Base-by-base conservation (phyloP, 2,329 filamentous ascomycete species). In the Aspergillus costaricaensis region DNA sequence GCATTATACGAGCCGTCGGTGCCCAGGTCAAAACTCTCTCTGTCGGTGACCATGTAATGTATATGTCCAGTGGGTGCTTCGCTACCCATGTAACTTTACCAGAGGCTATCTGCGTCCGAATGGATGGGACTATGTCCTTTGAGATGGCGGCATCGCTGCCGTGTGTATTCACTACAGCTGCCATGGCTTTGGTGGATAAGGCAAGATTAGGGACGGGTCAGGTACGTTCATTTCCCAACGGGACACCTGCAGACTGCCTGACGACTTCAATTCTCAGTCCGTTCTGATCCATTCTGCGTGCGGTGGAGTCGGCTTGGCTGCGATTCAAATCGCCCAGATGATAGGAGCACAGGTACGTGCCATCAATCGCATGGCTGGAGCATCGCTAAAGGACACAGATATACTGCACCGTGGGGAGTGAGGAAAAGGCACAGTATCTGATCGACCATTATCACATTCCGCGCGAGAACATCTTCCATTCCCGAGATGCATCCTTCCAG, bases 81-180 rank as follows among this genome's bases (percentile, higher is more conserved):
- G 68, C 38, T 48, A 56, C 43, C 43, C 74, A 39, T 19, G 1
- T 53, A 6, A 49, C 17, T 4, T 8, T 57, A 2, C 12, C 71
- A 79, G 10, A 66, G 67, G 1, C 63, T 68, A 15, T 71, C 73
- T 27, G 73, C 4, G 17, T 66, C 7, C 25, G 68, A 21, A 14
- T 70, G 0, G 72, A 57, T 0, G 36, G 58, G 2, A 15, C 10
- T 1, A 48, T 48, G 44, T 25, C 17, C 56, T 65, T 43, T 10
- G 50, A 21, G 48, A n/a, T 44, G 17, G 36, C 32, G 51, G 15
- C 41, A 47, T 6, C 10, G 61, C n/a, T 30, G 51, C 19, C 23
- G 9, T 39, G 36, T 23, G 58, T 72, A 15, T 59, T 66, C 62
- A 67, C 12, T 65, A 55, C 52, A 4, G 52, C 52, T 7, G 8